A percentile compares a stretch with the other conserved stretches of the same genome.
phyloP scores from a whole-genome alignment of 208 protist species.

The Trypanosomatidae sp. region DNA sequence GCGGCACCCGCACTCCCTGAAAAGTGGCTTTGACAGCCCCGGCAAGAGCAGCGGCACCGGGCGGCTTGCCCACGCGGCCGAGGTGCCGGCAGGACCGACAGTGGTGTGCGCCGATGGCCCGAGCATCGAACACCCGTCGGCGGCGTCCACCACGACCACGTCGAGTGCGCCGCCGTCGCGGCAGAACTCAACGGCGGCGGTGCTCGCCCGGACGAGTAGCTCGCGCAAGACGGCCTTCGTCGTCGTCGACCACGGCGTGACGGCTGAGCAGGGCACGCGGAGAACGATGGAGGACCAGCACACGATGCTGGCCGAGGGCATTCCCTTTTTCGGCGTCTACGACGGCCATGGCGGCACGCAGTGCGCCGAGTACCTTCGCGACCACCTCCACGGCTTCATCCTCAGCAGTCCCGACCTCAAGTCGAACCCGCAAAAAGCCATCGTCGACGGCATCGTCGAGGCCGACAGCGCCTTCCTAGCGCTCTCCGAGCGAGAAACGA shows the following conservation, averaged over 20 bases:
- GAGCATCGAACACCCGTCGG: not conserved
- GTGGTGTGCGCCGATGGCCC: too few species aligned
- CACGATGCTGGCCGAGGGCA: conserved; percentile 74
- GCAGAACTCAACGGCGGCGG: conserved; percentile 12
- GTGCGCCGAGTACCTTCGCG: conserved; percentile 82
- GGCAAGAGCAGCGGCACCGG: not conserved
- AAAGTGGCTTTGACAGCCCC: not conserved
- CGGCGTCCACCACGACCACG: conserved; percentile 1
- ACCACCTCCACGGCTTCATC: conserved; percentile 76
- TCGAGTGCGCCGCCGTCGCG: conserved; percentile 8
- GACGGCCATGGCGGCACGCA: conserved; percentile 89
- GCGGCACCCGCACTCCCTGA: conserved; percentile 8
- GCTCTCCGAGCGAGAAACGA: conserved; percentile 66
- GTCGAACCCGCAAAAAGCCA: conserved; percentile 65
- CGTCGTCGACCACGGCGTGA: conserved; percentile 78
- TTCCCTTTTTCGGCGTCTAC: conserved; percentile 89
- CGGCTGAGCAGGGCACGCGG: conserved; percentile 78
- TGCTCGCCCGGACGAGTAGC: conserved; percentile 25
- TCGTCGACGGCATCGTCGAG: conserved; percentile 82
- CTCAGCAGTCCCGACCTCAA: conserved; percentile 59
- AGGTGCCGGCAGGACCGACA: not conserved
- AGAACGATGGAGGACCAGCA: conserved; percentile 92
- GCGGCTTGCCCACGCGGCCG: not conserved
- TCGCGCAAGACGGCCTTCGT: conserved; percentile 44
- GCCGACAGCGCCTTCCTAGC: conserved; percentile 69